Percentiles rank a stretch among this genome's conserved stretches.
Conservation (phyloP, 2,329 filamentous ascomycete species). For the Sarocladium brachiariae region DNA sequence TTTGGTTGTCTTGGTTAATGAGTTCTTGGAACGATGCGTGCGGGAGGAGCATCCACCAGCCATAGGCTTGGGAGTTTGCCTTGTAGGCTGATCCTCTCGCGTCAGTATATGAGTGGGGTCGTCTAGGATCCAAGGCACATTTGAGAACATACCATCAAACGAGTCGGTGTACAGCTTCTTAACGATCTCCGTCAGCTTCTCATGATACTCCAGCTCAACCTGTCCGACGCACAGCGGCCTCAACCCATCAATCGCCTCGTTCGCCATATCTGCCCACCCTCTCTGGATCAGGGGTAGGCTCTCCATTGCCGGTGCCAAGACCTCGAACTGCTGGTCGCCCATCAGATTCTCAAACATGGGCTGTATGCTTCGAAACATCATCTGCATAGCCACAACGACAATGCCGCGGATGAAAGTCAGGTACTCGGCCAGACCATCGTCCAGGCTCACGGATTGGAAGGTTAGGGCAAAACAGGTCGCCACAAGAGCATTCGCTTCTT, state of each 20-base stretch:
- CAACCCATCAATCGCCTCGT: constrained; percentile 34
- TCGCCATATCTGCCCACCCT: constrained; percentile 40
- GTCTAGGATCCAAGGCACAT: not conserved
- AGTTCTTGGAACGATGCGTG: constrained; percentile 44
- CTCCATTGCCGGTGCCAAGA: constrained; percentile 39
- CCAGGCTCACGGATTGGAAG: constrained; percentile 50
- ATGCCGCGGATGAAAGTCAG: constrained; percentile 55
- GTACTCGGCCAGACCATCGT: constrained; percentile 53
- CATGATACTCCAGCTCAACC: constrained; percentile 40
- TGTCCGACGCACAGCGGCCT: constrained; percentile 34
- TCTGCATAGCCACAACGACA: constrained; percentile 46
- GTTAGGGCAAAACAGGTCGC: constrained; percentile 53
- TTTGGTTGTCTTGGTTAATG: constrained; percentile 39
- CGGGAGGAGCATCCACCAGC: constrained; percentile 52
- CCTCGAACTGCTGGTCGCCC: constrained; percentile 31
- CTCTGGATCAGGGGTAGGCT: constrained; percentile 37
- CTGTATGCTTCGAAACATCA: constrained; percentile 40
- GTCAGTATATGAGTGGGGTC: constrained; percentile 9
- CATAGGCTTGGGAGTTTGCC: constrained; percentile 42
- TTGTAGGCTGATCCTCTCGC: constrained; percentile 36
- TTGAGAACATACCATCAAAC: constrained; percentile 38
- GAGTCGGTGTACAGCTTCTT: constrained; percentile 46
- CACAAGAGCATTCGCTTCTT: constrained; percentile 52
- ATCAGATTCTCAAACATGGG: constrained; percentile 44
- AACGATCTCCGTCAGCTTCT: constrained; percentile 38